Conservation (phyloP, 2,329 filamentous ascomycete species). For the Rhynchosporium graminicola region DNA sequence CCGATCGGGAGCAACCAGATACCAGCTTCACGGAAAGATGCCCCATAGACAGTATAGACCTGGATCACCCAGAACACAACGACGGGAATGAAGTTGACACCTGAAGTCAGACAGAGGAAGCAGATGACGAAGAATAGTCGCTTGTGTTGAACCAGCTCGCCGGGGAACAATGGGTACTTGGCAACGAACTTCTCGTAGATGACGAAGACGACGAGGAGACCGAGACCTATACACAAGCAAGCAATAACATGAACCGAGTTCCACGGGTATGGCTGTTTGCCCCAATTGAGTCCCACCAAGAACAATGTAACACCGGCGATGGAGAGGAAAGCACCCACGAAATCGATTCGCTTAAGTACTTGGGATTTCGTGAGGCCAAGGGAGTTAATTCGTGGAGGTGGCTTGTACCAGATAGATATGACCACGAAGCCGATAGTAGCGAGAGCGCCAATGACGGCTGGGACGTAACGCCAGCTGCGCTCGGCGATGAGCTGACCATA, state of each 20-base stretch:
- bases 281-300: conserved; percentile 56
- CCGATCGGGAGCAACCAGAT: conserved; percentile 65
- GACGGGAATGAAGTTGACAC: conserved; percentile 50
- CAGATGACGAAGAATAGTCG: conserved; percentile 57
- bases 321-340: conserved; percentile 52
- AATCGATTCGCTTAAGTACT: conserved; percentile 51
- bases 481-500: conserved; percentile 58
- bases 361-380: conserved; percentile 42
- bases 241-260: conserved; percentile 54
- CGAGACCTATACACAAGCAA: conserved; percentile 52
- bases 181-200: conserved; percentile 55
- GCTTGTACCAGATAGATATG: conserved; percentile 54
- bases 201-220: conserved; percentile 50
- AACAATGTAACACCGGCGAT: conserved; percentile 53
- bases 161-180: conserved; percentile 46
- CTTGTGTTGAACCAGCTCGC: conserved; percentile 56
- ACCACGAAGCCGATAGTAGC: conserved; percentile 53
- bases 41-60: conserved; percentile 64
- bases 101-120: conserved; percentile 50
- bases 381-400: conserved; percentile 49
- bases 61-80: conserved; percentile 62
- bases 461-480: conserved; percentile 36
- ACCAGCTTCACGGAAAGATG: conserved; percentile 64
- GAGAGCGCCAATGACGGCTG: conserved; percentile 45
- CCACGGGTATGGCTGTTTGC: conserved; percentile 55